Evolutionary conservation across 2,329 filamentous ascomycete genomes (phyloP).

Genomic region (Fusarium lateritium): DNA sequence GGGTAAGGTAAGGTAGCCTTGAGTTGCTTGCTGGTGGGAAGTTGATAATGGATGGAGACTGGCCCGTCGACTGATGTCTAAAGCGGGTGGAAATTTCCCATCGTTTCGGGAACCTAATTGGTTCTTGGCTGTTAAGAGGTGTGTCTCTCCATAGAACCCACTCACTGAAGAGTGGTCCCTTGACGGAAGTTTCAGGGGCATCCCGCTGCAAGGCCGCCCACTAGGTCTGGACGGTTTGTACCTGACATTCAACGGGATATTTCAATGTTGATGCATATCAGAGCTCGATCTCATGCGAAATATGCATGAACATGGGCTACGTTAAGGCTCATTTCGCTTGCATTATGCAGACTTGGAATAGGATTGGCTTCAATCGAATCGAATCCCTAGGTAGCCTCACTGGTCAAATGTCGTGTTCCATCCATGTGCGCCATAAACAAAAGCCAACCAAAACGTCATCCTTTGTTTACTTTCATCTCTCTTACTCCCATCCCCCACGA

Average conservation of each 20-base stretch:
- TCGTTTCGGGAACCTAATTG: slow-evolving; percentile 27
- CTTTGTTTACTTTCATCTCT: slow-evolving; percentile 43
- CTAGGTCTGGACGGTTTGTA: slow-evolving; percentile 16
- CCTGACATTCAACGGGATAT: slow-evolving; percentile 25
- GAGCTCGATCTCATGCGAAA: slow-evolving; percentile 36
- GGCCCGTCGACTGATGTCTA: slow-evolving; percentile 28
- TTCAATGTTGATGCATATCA: slow-evolving; percentile 28
- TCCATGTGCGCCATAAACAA: slow-evolving; percentile 42
- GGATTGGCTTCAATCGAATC: slow-evolving; percentile 10
- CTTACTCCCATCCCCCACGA: slow-evolving; percentile 25
- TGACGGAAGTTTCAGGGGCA: slow-evolving; percentile 26
- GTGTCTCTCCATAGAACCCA: too few species aligned
- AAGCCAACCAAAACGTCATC: slow-evolving; percentile 41
- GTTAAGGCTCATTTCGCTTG: slow-evolving; percentile 23
- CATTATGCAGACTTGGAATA: slow-evolving; percentile 26
- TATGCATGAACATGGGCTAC: slow-evolving; percentile 34
- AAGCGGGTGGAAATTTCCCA: slow-evolving; percentile 34
- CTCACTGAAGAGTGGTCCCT: slow-evolving; percentile 1
- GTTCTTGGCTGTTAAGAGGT: background rate
- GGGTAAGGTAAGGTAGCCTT: slow-evolving; percentile 22
- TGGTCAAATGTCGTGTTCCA: slow-evolving; percentile 3
- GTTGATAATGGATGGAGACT: slow-evolving; percentile 35
- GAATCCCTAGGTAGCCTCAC: background rate
- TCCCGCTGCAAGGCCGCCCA: slow-evolving; percentile 23
- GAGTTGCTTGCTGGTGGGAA: slow-evolving; percentile 32